Evolutionary conservation across 2,329 filamentous ascomycete species (phyloP).

Genomic region (Arthrobotrys sphaeroides): DNA sequence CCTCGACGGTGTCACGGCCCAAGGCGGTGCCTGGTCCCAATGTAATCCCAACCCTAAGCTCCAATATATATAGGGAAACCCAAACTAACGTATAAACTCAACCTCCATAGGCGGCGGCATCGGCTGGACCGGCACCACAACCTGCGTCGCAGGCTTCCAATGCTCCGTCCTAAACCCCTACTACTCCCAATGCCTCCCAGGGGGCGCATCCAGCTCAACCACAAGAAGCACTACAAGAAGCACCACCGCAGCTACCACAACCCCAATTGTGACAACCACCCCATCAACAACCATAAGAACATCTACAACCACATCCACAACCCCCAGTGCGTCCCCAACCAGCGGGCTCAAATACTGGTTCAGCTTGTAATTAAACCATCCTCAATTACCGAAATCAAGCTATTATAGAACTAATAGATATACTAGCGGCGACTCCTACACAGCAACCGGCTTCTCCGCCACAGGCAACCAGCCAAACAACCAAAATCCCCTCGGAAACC

Average conservation of each 20-base stretch:
- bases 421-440: constrained; percentile 28
- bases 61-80: no score
- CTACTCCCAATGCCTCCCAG: constrained; percentile 56
- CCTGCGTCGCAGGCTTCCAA: constrained; percentile 49
- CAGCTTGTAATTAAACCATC: constrained; percentile 14
- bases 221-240: not conserved
- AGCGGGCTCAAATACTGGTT: constrained; percentile 35
- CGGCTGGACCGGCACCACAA: constrained; percentile 52
- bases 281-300: constrained; percentile 6
- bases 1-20: not conserved
- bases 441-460: constrained; percentile 22
- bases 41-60: no score
- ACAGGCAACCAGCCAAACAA: constrained; percentile 17
- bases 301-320: not conserved
- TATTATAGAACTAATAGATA: not conserved
- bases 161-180: constrained; percentile 54
- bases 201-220: not conserved
- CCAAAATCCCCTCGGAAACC: constrained; percentile 29
- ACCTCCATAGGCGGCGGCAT: constrained; percentile 57
- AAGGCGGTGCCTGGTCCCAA: constrained; percentile 34
- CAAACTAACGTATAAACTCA: not conserved
- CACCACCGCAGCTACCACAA: constrained; percentile 17
- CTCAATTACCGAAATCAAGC: not conserved
- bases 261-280: constrained; percentile 1
- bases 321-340: not conserved